Conservation (phyloP, 1,284 basidiomycete genomes). For the Xerocomus nothofagi region DNA sequence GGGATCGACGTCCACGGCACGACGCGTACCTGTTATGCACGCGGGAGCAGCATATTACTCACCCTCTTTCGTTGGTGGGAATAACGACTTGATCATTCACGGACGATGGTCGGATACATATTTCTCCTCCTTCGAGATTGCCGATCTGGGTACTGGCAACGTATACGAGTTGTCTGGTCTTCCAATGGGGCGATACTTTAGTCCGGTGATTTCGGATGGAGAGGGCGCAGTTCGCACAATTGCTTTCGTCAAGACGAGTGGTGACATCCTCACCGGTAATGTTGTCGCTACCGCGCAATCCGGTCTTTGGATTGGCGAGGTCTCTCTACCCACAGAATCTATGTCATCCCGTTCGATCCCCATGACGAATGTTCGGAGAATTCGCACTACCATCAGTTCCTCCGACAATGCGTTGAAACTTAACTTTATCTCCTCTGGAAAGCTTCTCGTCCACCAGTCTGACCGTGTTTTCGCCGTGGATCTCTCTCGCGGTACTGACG, state of each 20-base stretch:
- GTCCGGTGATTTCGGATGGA: constrained; percentile 50
- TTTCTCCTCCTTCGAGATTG: constrained; percentile 66
- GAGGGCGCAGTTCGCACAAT: constrained; percentile 45
- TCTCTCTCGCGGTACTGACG: constrained; percentile 45
- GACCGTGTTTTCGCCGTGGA: constrained; percentile 54
- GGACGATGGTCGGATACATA: constrained; percentile 64
- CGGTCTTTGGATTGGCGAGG: constrained; percentile 63
- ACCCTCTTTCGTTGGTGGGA: constrained; percentile 59
- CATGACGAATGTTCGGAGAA: constrained; percentile 42
- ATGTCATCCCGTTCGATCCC: constrained; percentile 30
- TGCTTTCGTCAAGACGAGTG: constrained; percentile 63
- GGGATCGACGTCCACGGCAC: constrained; percentile 23
- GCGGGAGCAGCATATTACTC: constrained; percentile 60
- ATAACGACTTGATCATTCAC: constrained; percentile 54
- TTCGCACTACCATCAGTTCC: constrained; percentile 46
- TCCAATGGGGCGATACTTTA: constrained; percentile 64
- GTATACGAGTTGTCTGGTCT: constrained; percentile 54
- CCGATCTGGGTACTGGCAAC: constrained; percentile 46
- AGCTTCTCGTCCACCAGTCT: constrained; percentile 59
- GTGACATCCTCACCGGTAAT: constrained; percentile 59
- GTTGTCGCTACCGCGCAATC: constrained; percentile 60
- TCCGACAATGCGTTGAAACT: constrained; percentile 42
- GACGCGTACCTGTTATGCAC: constrained; percentile 49
- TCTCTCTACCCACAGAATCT: constrained; percentile 45
- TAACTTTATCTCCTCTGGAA: constrained; percentile 48